Base-by-base conservation (phyloP, 2,329 filamentous ascomycete species). In the Purpureocillium lavendulum region DNA sequence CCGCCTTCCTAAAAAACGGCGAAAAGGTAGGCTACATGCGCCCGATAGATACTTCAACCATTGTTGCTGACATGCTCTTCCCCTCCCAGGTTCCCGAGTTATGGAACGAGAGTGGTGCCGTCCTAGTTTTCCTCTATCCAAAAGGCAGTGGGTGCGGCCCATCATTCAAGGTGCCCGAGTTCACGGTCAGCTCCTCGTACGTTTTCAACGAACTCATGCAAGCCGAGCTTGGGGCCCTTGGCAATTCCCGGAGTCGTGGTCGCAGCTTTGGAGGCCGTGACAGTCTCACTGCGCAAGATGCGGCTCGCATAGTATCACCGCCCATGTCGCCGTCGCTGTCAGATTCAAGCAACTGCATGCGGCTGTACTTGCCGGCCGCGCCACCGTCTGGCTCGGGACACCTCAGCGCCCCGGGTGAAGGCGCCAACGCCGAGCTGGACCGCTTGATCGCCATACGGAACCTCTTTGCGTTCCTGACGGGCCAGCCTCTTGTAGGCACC, bases 391-490 rank as follows among this genome's bases (percentile, higher is more conserved):
- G 53, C 3, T 55, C 57, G 2, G 61, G 55, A 10, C 60, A 66
- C 38, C 43, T 61, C 14, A 45, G 49, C 37, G 52, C 47, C 39
- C 64, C 50, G 26, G 61, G 48, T n/a, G 61, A 49, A 28, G 55
- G 47, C 13, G 52, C 56, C 8, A 50, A 49, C 14, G 50, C 52
- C 16, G 70, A 76, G 35, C 53, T 77, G 29, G 75, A 80, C 37
- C 67, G 69, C 3, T 56, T 82, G 11, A 64, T 83, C 30, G 71
- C 71, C 4, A 69, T 78, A 18, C 69, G 80, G 38, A 84, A 84
- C 48, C 55, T 84, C 31, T 83, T 84, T 46, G 80, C 80, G 6
- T 78, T 84, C 46, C 58, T 84, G 40, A 79, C 70, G 0, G 74
- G 74, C 21, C 77, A 82, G 48, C 76, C 77, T 2, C 62, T 84